These are phyloP conservation scores for Aspergillus cejpii DNA, from an alignment of 2,329 filamentous ascomycete genomes.

Conservation along the genomic window DNA sequence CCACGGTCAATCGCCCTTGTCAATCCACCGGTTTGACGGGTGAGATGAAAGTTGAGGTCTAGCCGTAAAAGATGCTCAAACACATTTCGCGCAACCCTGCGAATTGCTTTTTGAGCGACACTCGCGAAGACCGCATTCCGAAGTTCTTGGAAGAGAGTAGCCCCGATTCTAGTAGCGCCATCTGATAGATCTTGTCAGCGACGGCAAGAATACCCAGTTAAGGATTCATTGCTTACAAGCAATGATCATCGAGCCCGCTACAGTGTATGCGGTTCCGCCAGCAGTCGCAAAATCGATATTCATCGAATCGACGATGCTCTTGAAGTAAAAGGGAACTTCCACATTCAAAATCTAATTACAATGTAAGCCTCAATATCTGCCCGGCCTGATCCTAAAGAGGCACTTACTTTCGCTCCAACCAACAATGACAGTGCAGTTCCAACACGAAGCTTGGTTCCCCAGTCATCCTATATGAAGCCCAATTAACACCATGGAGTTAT, in stretches of 20 bases:
- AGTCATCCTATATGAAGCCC: slow-evolving; percentile 50
- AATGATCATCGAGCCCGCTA: slow-evolving; percentile 87
- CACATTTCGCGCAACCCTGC: slow-evolving; percentile 82
- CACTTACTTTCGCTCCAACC: slow-evolving; percentile 70
- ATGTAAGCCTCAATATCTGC: neutral
- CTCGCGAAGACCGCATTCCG: slow-evolving; percentile 95
- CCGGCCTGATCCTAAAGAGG: neutral
- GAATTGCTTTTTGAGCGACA: slow-evolving; percentile 93
- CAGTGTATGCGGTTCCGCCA: slow-evolving; percentile 81
- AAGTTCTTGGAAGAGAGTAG: slow-evolving; percentile 84
- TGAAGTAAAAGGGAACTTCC: slow-evolving; percentile 98
- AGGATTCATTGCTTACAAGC: slow-evolving; percentile 54
- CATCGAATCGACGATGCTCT: slow-evolving; percentile 95
- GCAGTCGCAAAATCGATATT: slow-evolving; percentile 84
- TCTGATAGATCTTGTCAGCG: slow-evolving; percentile 43
- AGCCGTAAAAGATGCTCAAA: slow-evolving; percentile 83
- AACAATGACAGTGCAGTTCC: slow-evolving; percentile 75
- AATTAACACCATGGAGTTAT: slow-evolving; percentile 15
- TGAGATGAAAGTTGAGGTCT: slow-evolving; percentile 88
- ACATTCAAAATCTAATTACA: slow-evolving; percentile 68
- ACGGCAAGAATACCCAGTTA: neutral
- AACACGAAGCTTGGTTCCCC: slow-evolving; percentile 77
- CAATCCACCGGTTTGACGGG: slow-evolving; percentile 87
- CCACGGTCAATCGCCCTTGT: slow-evolving; percentile 92
- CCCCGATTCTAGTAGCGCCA: slow-evolving; percentile 78